Conservation (phyloP, 192 early-diverging fungal genomes). For the Thamnidium elegans region DNA sequence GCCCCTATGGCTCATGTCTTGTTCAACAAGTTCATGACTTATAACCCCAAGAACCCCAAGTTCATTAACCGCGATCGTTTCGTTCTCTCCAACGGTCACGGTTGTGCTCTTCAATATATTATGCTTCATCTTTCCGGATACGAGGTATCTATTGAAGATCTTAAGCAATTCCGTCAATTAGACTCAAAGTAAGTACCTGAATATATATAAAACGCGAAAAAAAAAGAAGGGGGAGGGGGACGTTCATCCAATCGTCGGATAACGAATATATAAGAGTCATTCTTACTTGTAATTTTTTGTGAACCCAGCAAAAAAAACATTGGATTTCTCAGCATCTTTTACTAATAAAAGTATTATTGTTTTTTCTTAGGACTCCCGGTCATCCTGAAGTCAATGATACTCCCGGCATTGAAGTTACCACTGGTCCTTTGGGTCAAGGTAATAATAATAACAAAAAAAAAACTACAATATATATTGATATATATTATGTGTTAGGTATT, state of each 20-base stretch:
- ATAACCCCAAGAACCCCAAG: slow-evolving; percentile 80
- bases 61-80: slow-evolving; percentile 97
- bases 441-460: background rate
- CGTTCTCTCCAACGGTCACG: slow-evolving; percentile 97
- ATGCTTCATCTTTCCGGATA: slow-evolving; percentile 87
- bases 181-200: slow-evolving; percentile 62
- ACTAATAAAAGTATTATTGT: slow-evolving; percentile 14
- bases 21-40: slow-evolving; percentile 78
- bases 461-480: background rate
- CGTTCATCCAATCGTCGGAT: background rate
- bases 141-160: slow-evolving; percentile 83
- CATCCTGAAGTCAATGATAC: slow-evolving; percentile 90
- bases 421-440: slow-evolving; percentile 94
- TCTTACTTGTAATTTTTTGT: background rate
- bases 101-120: slow-evolving; percentile 87
- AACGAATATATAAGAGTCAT: slow-evolving; percentile 6
- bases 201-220: background rate
- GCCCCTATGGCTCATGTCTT: slow-evolving; percentile 92
- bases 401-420: slow-evolving; percentile 93
- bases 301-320: background rate
- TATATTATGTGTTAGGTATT: slow-evolving; percentile 55
- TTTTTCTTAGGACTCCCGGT: slow-evolving; percentile 78
- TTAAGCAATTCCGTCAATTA: slow-evolving; percentile 85
- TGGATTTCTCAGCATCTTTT: background rate
- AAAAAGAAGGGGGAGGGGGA: background rate